These are phyloP conservation scores for Mycena citricolor DNA, from an alignment of 1,284 basidiomycete species.

Conservation along the genomic window DNA sequence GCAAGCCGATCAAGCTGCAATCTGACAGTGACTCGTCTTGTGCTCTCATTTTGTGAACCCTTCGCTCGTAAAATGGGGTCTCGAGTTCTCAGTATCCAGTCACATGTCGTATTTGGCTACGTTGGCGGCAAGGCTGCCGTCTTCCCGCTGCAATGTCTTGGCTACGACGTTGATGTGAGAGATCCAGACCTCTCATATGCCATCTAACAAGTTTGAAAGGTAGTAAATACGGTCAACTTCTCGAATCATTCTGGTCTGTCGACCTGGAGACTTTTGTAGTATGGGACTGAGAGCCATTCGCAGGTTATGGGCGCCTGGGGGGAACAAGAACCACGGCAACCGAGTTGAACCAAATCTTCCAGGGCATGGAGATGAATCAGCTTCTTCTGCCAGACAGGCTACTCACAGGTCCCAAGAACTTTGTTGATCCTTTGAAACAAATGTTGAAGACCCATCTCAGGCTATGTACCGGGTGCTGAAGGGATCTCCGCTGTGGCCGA, in stretches of 20 bases:
- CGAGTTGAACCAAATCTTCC: slow-evolving; percentile 70
- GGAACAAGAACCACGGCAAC: slow-evolving; percentile 72
- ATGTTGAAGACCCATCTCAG: slow-evolving; percentile 34
- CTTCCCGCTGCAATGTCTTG: slow-evolving; percentile 92
- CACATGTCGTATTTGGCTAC: slow-evolving; percentile 93
- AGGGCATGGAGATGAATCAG: slow-evolving; percentile 66
- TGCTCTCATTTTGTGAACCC: too few relatives aligned
- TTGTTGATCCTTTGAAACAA: slow-evolving; percentile 1
- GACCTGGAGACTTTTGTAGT: not conserved
- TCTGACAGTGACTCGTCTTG: too few relatives aligned
- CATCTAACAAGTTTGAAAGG: slow-evolving; percentile 47
- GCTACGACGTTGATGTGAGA: slow-evolving; percentile 95
- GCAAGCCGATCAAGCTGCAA: too few relatives aligned
- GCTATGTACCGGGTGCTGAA: slow-evolving; percentile 88
- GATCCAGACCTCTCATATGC: not conserved
- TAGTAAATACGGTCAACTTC: slow-evolving; percentile 93
- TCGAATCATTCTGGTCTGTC: slow-evolving; percentile 88
- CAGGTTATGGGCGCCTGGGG: slow-evolving; percentile 77
- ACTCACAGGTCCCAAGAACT: slow-evolving; percentile 57
- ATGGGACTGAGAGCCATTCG: not conserved
- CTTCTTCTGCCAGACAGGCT: slow-evolving; percentile 64
- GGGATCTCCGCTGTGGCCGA: slow-evolving; percentile 69
- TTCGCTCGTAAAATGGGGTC: too few relatives aligned
- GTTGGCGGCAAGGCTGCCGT: slow-evolving; percentile 95
- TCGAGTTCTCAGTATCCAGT: slow-evolving; percentile 83